Percentiles rank a stretch among this genome's conserved stretches.
phyloP scores from a whole-genome alignment of 1,284 basidiomycete genomes.

The Stereum hirsutum region DNA sequence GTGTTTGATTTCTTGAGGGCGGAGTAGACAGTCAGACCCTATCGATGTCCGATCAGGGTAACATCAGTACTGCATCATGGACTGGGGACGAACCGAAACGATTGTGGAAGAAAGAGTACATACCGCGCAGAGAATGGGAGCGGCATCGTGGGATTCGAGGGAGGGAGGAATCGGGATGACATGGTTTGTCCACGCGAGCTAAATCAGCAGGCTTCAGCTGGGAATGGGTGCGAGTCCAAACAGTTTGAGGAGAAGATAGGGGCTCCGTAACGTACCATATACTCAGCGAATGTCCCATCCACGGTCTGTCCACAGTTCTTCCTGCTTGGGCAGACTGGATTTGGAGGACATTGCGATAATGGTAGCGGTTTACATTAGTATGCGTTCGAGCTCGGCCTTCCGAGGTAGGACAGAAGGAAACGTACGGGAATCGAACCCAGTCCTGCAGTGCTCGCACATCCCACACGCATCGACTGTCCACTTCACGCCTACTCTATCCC shows the following conservation, averaged over 20 bases:
- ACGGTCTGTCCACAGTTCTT: slow-evolving; percentile 46
- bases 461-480: slow-evolving; percentile 58
- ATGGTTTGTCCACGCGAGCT: slow-evolving; percentile 51
- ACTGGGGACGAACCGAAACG: too few species aligned
- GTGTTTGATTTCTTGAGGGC: slow-evolving; percentile 50
- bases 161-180: slow-evolving; percentile 56
- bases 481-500: slow-evolving; percentile 70
- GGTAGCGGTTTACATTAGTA: too few species aligned
- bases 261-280: slow-evolving; percentile 23
- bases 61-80: neutral
- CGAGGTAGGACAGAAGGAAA: slow-evolving; percentile 13
- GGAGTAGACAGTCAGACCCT: slow-evolving; percentile 64
- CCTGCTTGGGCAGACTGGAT: slow-evolving; percentile 32
- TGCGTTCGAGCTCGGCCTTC: too few species aligned
- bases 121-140: slow-evolving; percentile 62
- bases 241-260: neutral
- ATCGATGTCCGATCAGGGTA: neutral
- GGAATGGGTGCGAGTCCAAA: too few species aligned
- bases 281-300: slow-evolving; percentile 48
- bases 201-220: too few species aligned
- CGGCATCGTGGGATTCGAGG: slow-evolving; percentile 48
- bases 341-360: slow-evolving; percentile 2
- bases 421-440: slow-evolving; percentile 43
- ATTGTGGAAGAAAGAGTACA: slow-evolving; percentile 7
- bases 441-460: slow-evolving; percentile 54